Evolutionary conservation across 345 rosid genomes (phyloP).

Genomic region (Luvunga scandens): DNA sequence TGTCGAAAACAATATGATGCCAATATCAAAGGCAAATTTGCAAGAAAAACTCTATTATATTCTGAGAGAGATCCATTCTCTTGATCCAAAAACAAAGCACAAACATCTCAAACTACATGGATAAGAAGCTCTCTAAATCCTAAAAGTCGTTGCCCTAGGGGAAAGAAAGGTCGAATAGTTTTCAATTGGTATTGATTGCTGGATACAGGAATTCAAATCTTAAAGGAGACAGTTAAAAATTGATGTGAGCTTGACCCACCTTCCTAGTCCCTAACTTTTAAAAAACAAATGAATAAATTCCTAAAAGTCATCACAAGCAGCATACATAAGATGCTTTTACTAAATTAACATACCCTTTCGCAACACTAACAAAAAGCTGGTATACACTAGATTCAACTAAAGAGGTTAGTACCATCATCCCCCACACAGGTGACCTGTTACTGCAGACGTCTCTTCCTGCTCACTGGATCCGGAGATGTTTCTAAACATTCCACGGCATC

Average conservation of each 20-base stretch:
- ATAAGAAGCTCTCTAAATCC: neutral
- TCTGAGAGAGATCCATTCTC: too few relatives aligned
- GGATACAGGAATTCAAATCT: too few relatives aligned
- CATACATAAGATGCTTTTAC: neutral
- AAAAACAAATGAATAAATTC: too few relatives aligned
- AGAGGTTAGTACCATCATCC: neutral
- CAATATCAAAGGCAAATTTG: neutral
- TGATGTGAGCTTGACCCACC: too few relatives aligned
- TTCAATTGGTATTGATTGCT: too few relatives aligned
- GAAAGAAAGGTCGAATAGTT: too few relatives aligned
- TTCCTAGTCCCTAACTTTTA: too few relatives aligned
- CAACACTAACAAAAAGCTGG: neutral
- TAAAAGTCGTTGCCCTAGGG: neutral
- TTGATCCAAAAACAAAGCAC: too few relatives aligned
- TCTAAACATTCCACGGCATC: neutral
- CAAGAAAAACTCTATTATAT: neutral
- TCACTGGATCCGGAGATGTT: neutral
- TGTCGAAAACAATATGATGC: neutral
- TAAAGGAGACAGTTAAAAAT: too few relatives aligned
- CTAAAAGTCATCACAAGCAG: too few relatives aligned
- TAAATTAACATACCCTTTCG: neutral
- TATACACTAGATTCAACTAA: neutral
- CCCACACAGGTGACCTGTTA: neutral
- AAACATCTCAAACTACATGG: too few relatives aligned
- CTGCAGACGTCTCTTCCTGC: neutral